These are phyloP conservation scores for Colletotrichum sp. DNA, from an alignment of 2,329 filamentous ascomycete genomes.

Conservation along the genomic window DNA sequence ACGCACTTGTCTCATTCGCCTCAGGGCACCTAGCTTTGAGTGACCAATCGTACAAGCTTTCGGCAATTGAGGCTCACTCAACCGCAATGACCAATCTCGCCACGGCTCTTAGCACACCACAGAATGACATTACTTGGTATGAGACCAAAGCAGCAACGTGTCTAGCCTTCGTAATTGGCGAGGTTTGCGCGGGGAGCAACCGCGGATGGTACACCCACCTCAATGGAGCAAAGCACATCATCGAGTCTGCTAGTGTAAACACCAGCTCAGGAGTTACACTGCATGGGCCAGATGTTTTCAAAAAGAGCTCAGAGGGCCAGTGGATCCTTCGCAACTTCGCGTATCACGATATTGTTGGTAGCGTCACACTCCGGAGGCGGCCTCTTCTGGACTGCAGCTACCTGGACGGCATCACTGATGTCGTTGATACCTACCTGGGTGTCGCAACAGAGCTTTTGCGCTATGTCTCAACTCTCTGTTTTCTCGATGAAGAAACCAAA, in stretches of 20 bases:
- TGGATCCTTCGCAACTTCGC: slow-evolving; percentile 24
- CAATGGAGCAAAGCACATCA: slow-evolving; percentile 16
- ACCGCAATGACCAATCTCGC: slow-evolving; percentile 11
- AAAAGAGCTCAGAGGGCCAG: slow-evolving; percentile 16
- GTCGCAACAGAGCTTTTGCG: slow-evolving; percentile 17
- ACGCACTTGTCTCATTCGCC: slow-evolving; percentile 16
- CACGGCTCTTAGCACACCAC: not conserved
- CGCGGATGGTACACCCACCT: slow-evolving; percentile 17
- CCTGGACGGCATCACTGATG: slow-evolving; percentile 18
- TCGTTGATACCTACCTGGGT: slow-evolving; percentile 20
- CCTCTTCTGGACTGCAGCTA: slow-evolving; percentile 17
- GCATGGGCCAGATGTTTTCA: slow-evolving; percentile 13
- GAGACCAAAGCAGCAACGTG: slow-evolving; percentile 18
- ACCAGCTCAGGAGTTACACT: not conserved
- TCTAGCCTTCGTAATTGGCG: slow-evolving; percentile 13
- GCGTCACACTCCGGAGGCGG: slow-evolving; percentile 7
- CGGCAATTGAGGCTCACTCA: slow-evolving; percentile 9
- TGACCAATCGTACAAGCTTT: not conserved
- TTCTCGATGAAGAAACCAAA: slow-evolving; percentile 5
- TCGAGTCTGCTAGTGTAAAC: slow-evolving; percentile 1
- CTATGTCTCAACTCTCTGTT: not conserved
- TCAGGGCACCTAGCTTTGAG: slow-evolving; percentile 15
- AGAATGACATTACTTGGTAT: slow-evolving; percentile 9
- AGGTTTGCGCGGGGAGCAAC: slow-evolving; percentile 8
- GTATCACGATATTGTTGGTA: slow-evolving; percentile 21